Base-by-base conservation (phyloP, 352 stramenopile species). In the Phytophthora constricta region DNA sequence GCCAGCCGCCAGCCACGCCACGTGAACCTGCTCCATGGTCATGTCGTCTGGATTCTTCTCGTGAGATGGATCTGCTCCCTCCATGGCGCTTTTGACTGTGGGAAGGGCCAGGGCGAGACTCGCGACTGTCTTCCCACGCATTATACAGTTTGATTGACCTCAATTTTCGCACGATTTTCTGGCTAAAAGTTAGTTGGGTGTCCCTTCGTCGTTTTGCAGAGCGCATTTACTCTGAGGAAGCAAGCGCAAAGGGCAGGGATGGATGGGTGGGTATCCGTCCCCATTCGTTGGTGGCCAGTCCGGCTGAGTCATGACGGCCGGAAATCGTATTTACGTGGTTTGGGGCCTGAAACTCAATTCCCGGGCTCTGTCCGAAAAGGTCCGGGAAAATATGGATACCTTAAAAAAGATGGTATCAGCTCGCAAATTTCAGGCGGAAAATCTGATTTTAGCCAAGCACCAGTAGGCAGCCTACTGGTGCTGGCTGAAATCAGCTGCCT, bases 1-100 rank as follows among this genome's bases (percentile, higher is more conserved):
- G 13, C 57, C 57, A 17, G 63, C 68, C 5, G 57, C 41, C 2
- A 72, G 62, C 62, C 68, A 72, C 31, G 42, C 53, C 3, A 22
- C 37, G 39, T 63, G 58, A 10, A 59, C 64, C 59, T 67, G 43
- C 5, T 62, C 50, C 25, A 68, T 57, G 45, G 59, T 60, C 2
- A 37, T 23, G 19, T 10, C 41, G 2, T 8, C 16, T 3, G 42
- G 20, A 25, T 8, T 0, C 19, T 20, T 5, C 33, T 10, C 17
- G 41, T 23, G 25, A 9, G 17, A 19, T 27, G 51, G 42, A 14
- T 23, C 20, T 64, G 31, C 5, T 34, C 45, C 48, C 25, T 20
- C 16, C 48, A 57, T 57, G 45, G 57, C 33, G 45, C 17, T 49
- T 64, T 51, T 9, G 26, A 20, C 25, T 64, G 46, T 64, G 57